These are phyloP conservation scores for Blastomyces silverae DNA, from an alignment of 2,329 filamentous ascomycete genomes.

Conservation along the genomic window DNA sequence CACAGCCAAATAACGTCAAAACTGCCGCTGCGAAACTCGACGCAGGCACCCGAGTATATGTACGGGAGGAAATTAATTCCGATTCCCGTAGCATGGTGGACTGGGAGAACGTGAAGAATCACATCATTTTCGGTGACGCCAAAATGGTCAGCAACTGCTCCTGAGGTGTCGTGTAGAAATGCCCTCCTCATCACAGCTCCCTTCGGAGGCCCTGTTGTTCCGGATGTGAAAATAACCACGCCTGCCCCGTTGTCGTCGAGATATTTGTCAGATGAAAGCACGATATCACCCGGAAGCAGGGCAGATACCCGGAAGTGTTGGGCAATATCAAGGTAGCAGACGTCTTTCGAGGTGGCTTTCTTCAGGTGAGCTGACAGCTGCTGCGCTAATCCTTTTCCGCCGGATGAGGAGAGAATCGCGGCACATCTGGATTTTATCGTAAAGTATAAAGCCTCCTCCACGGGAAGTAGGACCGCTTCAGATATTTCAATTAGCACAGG, in stretches of 20 bases:
- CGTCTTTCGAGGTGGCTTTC: conserved; percentile 21
- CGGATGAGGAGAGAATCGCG: conserved; percentile 36
- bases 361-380: conserved; percentile 31
- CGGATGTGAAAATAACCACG: conserved; percentile 36
- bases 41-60: conserved; percentile 18
- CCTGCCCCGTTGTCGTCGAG: conserved; percentile 26
- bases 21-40: conserved; percentile 19
- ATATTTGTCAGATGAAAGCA: conserved; percentile 25
- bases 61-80: conserved; percentile 22
- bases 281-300: conserved; percentile 15
- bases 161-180: conserved; percentile 18
- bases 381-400: conserved; percentile 26
- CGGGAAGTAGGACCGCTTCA: conserved; percentile 37
- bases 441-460: conserved; percentile 42
- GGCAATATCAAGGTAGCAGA: conserved; percentile 15
- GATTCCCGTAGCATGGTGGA: conserved; percentile 19
- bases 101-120: conserved; percentile 29
- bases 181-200: conserved; percentile 33
- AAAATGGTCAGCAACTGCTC: conserved; percentile 21
- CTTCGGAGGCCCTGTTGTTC: conserved; percentile 43
- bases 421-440: conserved; percentile 36
- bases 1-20: conserved; percentile 17
- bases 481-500: background rate
- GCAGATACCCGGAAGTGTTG: conserved; percentile 8
- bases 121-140: conserved; percentile 27